Conservation (phyloP, 805 yeast genomes). For the Suhomyces sp. region DNA sequence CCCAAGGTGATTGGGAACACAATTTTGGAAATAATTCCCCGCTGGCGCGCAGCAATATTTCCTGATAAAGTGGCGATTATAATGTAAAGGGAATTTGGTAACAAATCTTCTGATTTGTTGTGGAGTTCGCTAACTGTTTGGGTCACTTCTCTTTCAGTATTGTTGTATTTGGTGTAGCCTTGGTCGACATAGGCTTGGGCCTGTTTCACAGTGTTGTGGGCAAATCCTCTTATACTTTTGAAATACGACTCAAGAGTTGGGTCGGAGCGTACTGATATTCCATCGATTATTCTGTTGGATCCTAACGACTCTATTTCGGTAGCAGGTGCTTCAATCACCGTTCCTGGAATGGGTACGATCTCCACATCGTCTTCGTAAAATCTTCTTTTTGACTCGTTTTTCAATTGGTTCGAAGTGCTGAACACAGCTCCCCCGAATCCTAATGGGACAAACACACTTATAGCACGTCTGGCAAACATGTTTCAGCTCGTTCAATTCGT, state of each 20-base stretch:
- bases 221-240: slow-evolving; percentile 45
- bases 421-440: neutral
- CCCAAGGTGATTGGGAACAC: slow-evolving; percentile 62
- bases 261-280: slow-evolving; percentile 55
- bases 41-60: slow-evolving; percentile 66
- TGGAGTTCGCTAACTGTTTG: slow-evolving; percentile 63
- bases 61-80: slow-evolving; percentile 70
- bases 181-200: slow-evolving; percentile 39
- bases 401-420: neutral
- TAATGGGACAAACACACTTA: slow-evolving; percentile 1
- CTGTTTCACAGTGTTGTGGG: slow-evolving; percentile 28
- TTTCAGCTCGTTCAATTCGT: neutral
- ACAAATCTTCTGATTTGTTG: slow-evolving; percentile 60
- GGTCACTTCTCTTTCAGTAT: slow-evolving; percentile 62
- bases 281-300: slow-evolving; percentile 49
- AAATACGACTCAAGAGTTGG: slow-evolving; percentile 47
- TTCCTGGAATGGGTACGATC: slow-evolving; percentile 51
- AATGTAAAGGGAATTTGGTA: slow-evolving; percentile 70
- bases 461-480: slow-evolving; percentile 3
- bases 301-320: slow-evolving; percentile 44
- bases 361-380: slow-evolving; percentile 51
- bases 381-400: slow-evolving; percentile 28
- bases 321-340: slow-evolving; percentile 42
- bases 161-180: slow-evolving; percentile 49
- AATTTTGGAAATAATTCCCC: slow-evolving; percentile 53